Evolutionary conservation across 441 rosid species (phyloP), one percentile per base, ranked within the genome.

Genomic region (Bocquillonia castaneifolia): DNA sequence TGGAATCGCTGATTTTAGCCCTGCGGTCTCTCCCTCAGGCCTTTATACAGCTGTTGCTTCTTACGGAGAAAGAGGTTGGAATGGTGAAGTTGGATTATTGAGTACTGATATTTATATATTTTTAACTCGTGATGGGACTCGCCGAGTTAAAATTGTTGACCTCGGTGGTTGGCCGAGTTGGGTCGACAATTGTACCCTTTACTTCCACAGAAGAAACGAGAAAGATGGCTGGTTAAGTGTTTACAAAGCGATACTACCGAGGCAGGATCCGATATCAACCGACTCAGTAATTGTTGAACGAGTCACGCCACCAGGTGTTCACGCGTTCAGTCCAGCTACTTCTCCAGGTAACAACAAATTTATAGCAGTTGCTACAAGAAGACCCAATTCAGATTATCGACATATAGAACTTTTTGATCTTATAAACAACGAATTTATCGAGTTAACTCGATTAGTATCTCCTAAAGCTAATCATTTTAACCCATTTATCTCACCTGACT

Each of bases 131-230:
- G 89, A 92, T 61, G 96, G 96, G 68, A 74, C 79, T 74, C 82
- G 51, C 45, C 85, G 98, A 61, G 84, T 80, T 63, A 89, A 88
- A 80, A 82, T 83, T 14, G 91, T 88, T 59, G 86, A 88, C 65
- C 90, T 83, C 76, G 98, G 98, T 59, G 98, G 94, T 0, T 92
- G 98, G 98, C 96, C 98, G 55, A 76, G 85, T 76, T 90, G 98
- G 98, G 85, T 82, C 9, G 98, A 92, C 76, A 91, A 90, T 5
- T 77, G 72, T 6, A 89, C 93, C 6, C 72, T 92, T 3, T 90
- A 74, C 64, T 90, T 92, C 72, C 98, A 90, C 63, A 79, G 88
- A 50, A 79, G 86, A 73, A 88, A 88, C 64, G 79, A 76, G 29
- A 83, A 80, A 0, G 91, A 89, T 18, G 76, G 77, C 1, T 92